These are phyloP conservation scores for Sarcodon aspratus DNA, from an alignment of 768 basidiomycete genomes.

Conservation along the genomic window DNA sequence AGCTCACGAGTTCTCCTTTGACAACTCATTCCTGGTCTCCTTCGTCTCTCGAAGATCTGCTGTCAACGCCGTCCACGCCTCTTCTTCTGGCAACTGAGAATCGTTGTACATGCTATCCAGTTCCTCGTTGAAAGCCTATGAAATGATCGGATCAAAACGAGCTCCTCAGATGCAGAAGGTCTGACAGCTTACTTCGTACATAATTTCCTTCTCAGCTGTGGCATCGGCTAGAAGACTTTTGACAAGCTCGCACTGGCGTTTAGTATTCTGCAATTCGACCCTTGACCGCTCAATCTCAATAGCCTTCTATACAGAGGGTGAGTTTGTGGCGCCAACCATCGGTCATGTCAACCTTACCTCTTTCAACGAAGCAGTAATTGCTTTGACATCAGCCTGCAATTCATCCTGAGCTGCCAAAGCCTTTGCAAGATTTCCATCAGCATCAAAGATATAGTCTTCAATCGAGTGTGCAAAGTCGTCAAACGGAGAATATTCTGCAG, in stretches of 20 bases:
- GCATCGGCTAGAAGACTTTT: slow-evolving; percentile 69
- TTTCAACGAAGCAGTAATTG: slow-evolving; percentile 38
- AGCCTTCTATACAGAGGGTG: slow-evolving; percentile 30
- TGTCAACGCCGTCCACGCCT: slow-evolving; percentile 74
- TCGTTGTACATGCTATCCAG: slow-evolving; percentile 87
- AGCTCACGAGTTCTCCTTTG: slow-evolving; percentile 73
- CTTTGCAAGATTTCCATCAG: slow-evolving; percentile 42
- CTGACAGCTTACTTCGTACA: slow-evolving; percentile 64
- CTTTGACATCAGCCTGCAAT: slow-evolving; percentile 38
- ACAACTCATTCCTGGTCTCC: slow-evolving; percentile 59
- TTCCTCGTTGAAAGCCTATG: slow-evolving; percentile 88
- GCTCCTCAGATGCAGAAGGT: slow-evolving; percentile 1
- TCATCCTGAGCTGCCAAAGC: slow-evolving; percentile 43
- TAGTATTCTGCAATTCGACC: slow-evolving; percentile 55
- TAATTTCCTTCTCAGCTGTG: slow-evolving; percentile 82
- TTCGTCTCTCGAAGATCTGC: slow-evolving; percentile 66
- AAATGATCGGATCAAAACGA: neutral
- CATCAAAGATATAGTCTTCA: slow-evolving; percentile 41
- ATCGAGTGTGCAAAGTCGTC: slow-evolving; percentile 33
- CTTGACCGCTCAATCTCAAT: slow-evolving; percentile 51
- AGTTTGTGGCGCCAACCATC: neutral
- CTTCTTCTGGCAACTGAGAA: slow-evolving; percentile 66
- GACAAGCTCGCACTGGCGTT: slow-evolving; percentile 68
- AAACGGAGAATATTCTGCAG: slow-evolving; percentile 15
- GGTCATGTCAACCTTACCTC: slow-evolving; percentile 33